A percentile compares a stretch with the other conserved stretches of the same genome.
Evolutionary conservation across 2,329 filamentous ascomycete species (phyloP).

Genomic region (Cercospora zeae-maydis): DNA sequence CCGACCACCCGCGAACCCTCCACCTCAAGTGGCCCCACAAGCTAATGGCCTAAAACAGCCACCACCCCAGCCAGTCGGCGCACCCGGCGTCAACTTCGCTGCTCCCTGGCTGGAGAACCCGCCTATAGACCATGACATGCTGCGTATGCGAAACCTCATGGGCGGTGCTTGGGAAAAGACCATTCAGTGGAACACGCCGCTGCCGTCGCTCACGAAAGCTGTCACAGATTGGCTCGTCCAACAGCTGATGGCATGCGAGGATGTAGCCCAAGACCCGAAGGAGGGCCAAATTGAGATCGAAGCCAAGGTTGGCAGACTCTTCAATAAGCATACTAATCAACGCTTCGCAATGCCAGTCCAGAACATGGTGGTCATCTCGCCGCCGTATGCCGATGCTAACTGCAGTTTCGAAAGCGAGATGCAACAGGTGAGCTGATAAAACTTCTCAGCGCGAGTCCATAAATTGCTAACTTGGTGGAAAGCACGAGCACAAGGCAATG

Average conservation of each 20-base stretch:
- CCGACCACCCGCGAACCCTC: background rate
- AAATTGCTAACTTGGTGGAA: constrained; percentile 19
- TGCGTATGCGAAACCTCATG: constrained; percentile 25
- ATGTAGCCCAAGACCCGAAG: constrained; percentile 55
- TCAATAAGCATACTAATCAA: constrained; percentile 67
- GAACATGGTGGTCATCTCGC: constrained; percentile 67
- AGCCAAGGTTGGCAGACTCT: constrained; percentile 81
- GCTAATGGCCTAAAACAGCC: constrained; percentile 4
- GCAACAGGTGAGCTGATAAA: constrained; percentile 65
- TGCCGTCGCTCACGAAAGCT: constrained; percentile 24
- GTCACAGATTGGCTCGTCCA: constrained; percentile 32
- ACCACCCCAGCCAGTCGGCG: background rate
- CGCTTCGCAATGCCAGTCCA: constrained; percentile 65
- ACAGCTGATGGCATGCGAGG: constrained; percentile 37
- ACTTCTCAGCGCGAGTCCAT: background rate
- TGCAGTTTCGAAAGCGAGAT: constrained; percentile 80
- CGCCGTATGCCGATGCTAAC: constrained; percentile 48
- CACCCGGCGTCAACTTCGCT: constrained; percentile 6
- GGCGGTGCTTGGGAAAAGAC: constrained; percentile 34
- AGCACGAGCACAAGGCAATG: constrained; percentile 76
- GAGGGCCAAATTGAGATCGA: constrained; percentile 85
- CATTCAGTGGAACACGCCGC: constrained; percentile 27
- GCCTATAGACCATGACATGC: constrained; percentile 28
- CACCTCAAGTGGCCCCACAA: constrained; percentile 9
- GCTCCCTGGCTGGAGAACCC: constrained; percentile 11